A percentile compares a stretch with the other conserved stretches of the same genome.
These are phyloP conservation scores for Waltergamsia citrina DNA, from an alignment of 2,329 filamentous ascomycete species.

Conservation along the genomic window DNA sequence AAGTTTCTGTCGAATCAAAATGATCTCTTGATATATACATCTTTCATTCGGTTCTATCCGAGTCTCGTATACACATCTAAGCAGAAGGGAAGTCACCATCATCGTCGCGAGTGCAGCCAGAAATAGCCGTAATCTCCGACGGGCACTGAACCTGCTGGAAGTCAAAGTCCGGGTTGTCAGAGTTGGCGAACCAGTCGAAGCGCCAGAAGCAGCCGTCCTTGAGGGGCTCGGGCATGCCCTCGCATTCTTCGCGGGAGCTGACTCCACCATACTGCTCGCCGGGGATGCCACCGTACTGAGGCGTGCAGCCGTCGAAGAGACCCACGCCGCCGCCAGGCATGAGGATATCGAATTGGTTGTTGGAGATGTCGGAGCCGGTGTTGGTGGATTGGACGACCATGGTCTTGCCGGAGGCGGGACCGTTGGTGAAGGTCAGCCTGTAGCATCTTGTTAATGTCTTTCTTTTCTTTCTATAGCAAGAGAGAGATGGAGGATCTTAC, in stretches of 20 bases:
- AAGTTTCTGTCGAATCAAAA: too few relatives aligned
- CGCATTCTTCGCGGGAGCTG: slow-evolving; percentile 37
- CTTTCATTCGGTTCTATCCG: too few relatives aligned
- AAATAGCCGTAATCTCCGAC: slow-evolving; percentile 30
- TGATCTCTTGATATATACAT: too few relatives aligned
- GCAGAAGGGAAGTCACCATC: slow-evolving; percentile 16
- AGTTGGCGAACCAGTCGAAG: slow-evolving; percentile 53
- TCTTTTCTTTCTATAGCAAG: too few relatives aligned
- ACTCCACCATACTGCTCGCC: slow-evolving; percentile 51
- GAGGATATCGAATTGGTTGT: slow-evolving; percentile 50
- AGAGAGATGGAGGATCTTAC: slow-evolving; percentile 16
- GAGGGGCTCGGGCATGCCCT: slow-evolving; percentile 39
- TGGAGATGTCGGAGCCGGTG: slow-evolving; percentile 46
- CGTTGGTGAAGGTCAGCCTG: slow-evolving; percentile 38
- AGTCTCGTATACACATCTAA: too few relatives aligned
- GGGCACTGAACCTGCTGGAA: slow-evolving; percentile 50
- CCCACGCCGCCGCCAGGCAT: slow-evolving; percentile 47
- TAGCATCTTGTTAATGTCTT: slow-evolving; percentile 5
- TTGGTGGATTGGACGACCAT: slow-evolving; percentile 58
- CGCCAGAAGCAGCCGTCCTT: slow-evolving; percentile 53
- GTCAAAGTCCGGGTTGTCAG: slow-evolving; percentile 45
- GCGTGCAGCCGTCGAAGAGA: slow-evolving; percentile 40
- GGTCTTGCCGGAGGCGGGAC: slow-evolving; percentile 45
- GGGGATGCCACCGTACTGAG: slow-evolving; percentile 31
- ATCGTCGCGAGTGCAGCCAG: slow-evolving; percentile 22